Evolutionary conservation across 2,329 filamentous ascomycete genomes (phyloP), one percentile per base, ranked within the genome.

Genomic region (Scytalidium lignicola): DNA sequence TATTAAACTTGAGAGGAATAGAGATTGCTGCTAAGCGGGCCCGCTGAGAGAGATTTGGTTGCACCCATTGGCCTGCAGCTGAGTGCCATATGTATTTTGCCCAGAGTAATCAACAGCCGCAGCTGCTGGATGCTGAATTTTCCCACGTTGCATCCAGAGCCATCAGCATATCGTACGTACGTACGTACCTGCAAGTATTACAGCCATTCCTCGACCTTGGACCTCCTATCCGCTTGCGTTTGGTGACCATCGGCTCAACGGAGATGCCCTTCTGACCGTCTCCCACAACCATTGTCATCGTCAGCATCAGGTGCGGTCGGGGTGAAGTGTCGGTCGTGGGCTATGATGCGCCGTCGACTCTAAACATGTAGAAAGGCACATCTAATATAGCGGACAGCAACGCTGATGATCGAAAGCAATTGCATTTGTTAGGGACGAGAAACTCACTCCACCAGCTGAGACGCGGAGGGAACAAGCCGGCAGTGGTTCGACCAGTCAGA

Each of bases 161-260:
- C 26, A 28, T 28, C 26, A 13, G 10, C 8, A 17, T n/a, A 37
- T n/a, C 4, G 32, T 18, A 44, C 49, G 20, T 48, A 48, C 53
- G 32, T 22, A 44, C 51, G 23, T 49, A 50, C 53, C 50, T 53
- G 51, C 53, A 55, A 28, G 51, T 53, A 28, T 43, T 50, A 37
- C 51, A 55, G 9, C 53, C 49, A 23, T 42, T 55, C 29, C 43
- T 48, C 7, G 43, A 42, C 22, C 50, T 51, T 2, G 47, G 49
- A 5, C 32, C 32, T 8, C 32, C 32, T 8, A 37, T 37, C 5
- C 32, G 10, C 15, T 37, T 37, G 10, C 32, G 32, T 37, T 37
- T 37, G 12, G n/a, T 13, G 10, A 37, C 32, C 6, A 17, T 37
- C 8, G 32, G 32, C 32, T 17, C 32, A 8, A 17, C 32, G 32